phyloP scores from a whole-genome alignment of 371 early-diverging fungal genomes.

The Mortierella sp. region DNA sequence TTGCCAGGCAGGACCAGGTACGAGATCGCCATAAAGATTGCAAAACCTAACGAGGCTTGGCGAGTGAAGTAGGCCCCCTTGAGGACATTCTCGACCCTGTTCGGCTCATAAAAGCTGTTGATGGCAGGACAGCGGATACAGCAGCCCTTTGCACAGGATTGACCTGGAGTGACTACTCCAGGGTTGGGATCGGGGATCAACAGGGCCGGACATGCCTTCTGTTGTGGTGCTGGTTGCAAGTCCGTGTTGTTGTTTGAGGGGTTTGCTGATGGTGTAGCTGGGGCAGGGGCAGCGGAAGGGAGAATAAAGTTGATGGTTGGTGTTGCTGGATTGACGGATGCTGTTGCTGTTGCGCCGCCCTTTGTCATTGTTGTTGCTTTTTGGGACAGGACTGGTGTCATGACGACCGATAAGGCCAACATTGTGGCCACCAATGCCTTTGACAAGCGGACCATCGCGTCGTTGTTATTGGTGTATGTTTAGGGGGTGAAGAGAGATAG shows the following conservation, averaged over 20 bases:
- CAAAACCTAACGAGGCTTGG: constrained; percentile 49
- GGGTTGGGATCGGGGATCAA: constrained; percentile 30
- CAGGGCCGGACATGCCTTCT: constrained; percentile 21
- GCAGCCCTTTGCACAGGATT: constrained; percentile 2
- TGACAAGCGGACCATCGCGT: neutral
- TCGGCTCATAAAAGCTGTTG: constrained; percentile 45
- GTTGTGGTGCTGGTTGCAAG: neutral
- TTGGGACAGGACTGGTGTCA: neutral
- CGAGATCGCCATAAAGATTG: constrained; percentile 59
- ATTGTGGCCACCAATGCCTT: neutral
- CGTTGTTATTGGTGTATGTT: neutral
- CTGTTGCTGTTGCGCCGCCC: neutral
- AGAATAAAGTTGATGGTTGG: constrained; percentile 16
- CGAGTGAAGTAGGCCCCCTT: constrained; percentile 42
- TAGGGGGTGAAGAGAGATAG: too few species aligned
- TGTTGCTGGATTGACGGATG: constrained; percentile 3
- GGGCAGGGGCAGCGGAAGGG: neutral
- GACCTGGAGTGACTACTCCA: neutral
- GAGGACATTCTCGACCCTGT: constrained; percentile 31
- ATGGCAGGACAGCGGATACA: constrained; percentile 46
- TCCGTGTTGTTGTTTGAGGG: neutral
- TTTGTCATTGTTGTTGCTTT: constrained; percentile 4
- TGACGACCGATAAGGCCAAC: neutral
- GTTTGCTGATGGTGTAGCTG: neutral
- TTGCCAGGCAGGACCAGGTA: constrained; percentile 62